A percentile compares a stretch with the other conserved stretches of the same genome.
These are phyloP conservation scores for Mycosarcoma mackinlayi DNA, from an alignment of 1,284 basidiomycete species.

Conservation along the genomic window DNA sequence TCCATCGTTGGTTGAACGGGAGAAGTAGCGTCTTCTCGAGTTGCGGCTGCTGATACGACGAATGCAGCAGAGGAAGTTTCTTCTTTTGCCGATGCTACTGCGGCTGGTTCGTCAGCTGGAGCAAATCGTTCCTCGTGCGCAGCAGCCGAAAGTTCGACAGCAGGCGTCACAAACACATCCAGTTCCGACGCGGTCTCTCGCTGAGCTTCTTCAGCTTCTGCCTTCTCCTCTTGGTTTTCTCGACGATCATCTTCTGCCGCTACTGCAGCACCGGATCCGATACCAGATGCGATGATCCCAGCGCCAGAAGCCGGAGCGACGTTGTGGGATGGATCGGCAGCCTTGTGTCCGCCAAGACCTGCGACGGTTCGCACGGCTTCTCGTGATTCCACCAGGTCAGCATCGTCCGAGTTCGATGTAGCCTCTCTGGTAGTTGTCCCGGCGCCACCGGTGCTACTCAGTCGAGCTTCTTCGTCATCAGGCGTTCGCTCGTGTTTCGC, in stretches of 20 bases:
- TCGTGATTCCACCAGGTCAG: background rate
- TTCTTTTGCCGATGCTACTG: too few relatives aligned
- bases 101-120: too few relatives aligned
- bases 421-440: background rate
- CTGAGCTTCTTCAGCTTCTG: slow-evolving; percentile 17
- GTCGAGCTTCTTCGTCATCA: slow-evolving; percentile 24
- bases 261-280: slow-evolving; percentile 23
- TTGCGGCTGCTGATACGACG: too few relatives aligned
- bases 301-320: slow-evolving; percentile 16
- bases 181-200: background rate
- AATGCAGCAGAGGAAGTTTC: too few relatives aligned
- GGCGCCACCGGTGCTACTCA: background rate
- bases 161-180: background rate
- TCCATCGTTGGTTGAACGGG: background rate
- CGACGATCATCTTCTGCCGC: slow-evolving; percentile 21
- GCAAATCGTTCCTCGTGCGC: too few relatives aligned
- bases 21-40: too few relatives aligned
- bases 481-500: slow-evolving; percentile 8
- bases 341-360: slow-evolving; percentile 17
- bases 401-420: background rate
- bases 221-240: slow-evolving; percentile 18
- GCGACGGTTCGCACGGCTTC: slow-evolving; percentile 23
- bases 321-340: slow-evolving; percentile 9
- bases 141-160: background rate
- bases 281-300: slow-evolving; percentile 24